Evolutionary conservation across 441 rosid species (phyloP), one percentile per base, ranked within the genome.

Genomic region (Rhodomyrtus psidioides): DNA sequence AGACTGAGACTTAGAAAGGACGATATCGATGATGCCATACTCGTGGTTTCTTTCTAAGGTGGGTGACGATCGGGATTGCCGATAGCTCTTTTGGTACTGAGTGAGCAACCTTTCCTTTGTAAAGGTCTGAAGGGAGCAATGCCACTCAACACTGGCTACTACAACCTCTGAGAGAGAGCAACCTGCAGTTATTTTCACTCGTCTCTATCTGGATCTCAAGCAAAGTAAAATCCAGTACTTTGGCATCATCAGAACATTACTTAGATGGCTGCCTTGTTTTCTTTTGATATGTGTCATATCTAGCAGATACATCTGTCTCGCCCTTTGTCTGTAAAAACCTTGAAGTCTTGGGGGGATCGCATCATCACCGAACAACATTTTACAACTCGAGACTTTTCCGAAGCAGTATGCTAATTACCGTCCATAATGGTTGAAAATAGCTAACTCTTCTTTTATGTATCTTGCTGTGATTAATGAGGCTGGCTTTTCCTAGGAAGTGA

Each of bases 151-250:
- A 91, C 87, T 95, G 97, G 99, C 93, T 96, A 76, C 82, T 95
- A 91, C 89, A 90, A 83, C 94, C 97, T 19, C 27, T 92, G 65
- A 91, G 86, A 55, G 95, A 94, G 88, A 91, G 97, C 92, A 95
- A 92, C 91, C 84, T 95, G 90, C 98, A 94, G 89, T 84, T 95
- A 14, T 95, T 94, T 91, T 93, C 90, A 13, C 95, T 95, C 19
- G 60, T 93, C 90, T 91, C 97, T 44, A 54, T 94, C 19, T 95
- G 98, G 98, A 88, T 94, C 89, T 93, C 97, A 17, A 94, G 94
- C 90, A 95, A 95, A 91, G 98, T 94, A 57, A 84, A 92, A 60
- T 21, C 57, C 70, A 59, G 53, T 84, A 46, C 30, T n/a, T 79
- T 84, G 55, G 9, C 81, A 54, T n/a, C 76, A 19, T 58, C 51